Evolutionary conservation across 2,329 filamentous ascomycete genomes (phyloP), one percentile per base, ranked within the genome.

Genomic region (Phyllosticta citriasiana): DNA sequence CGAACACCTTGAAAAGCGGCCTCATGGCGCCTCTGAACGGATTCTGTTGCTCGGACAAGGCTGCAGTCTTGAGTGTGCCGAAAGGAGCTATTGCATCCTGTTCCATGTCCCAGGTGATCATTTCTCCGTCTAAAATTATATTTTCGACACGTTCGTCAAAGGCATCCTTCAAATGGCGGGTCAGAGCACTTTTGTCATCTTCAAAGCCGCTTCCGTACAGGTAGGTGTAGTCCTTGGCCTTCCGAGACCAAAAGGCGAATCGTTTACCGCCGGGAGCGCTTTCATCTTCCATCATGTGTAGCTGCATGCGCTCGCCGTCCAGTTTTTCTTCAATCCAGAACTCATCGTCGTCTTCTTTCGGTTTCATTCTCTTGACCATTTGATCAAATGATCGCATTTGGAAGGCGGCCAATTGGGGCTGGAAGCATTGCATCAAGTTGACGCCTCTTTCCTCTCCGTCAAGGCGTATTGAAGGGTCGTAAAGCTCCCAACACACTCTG

Each of bases 261-360:
- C 79, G 80, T 61, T 80, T 85, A 0, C 90, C 89, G 0, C 91
- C 91, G 0, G 84, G 81, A 0, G 85, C 77, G 0, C 73, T 75
- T 3, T 84, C 77, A 66, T 97, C 90, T 62, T 88, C 80, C 12
- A 84, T 74, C 88, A 97, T 92, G 73, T 99, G 94, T 71, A 99
- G 81, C 73, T 99, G 94, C 87, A 99, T 97, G 26, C 94, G 84
- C 75, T 99, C 94, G 1, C 94, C 94, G 67, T 99, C 94, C 8
- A 99, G 79, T 74, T 99, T 99, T 76, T 99, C 94, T 73, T 99
- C 94, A 55, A 97, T 94, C 91, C 92, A 97, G 70, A 95, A 99
- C 8, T 88, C 84, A 0, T 82, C 79, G 58, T 95, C 86, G 0
- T 89, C 85, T 25, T 87, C 82, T 0, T 84, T 87, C 0, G 82